Conservation (phyloP, 1,139 yeast genomes). For the Saccharomyces hybrid region DNA sequence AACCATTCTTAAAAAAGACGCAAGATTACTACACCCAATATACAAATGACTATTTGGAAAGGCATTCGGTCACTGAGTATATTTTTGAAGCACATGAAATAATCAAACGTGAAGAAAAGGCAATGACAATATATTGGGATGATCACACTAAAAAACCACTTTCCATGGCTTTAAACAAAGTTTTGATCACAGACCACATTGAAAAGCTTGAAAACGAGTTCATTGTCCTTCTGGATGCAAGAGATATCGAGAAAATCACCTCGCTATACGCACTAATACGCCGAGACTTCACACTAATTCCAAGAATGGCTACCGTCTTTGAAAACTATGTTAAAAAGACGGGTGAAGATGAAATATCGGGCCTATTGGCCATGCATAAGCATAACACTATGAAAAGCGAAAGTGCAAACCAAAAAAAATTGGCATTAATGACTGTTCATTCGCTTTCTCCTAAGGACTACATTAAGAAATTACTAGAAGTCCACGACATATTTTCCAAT, state of each 20-base stretch:
- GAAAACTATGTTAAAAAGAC: slow-evolving; percentile 59
- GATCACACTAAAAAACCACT: slow-evolving; percentile 77
- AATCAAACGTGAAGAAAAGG: slow-evolving; percentile 70
- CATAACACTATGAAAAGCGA: slow-evolving; percentile 13
- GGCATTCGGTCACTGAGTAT: slow-evolving; percentile 83
- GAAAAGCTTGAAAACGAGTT: slow-evolving; percentile 72
- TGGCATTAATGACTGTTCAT: slow-evolving; percentile 13
- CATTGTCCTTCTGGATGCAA: slow-evolving; percentile 60
- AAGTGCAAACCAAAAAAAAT: slow-evolving; percentile 13
- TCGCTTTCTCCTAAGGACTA: slow-evolving; percentile 55
- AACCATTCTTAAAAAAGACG: slow-evolving; percentile 65
- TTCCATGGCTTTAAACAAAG: slow-evolving; percentile 65
- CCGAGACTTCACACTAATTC: slow-evolving; percentile 47
- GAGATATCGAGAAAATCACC: slow-evolving; percentile 67
- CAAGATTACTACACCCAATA: slow-evolving; percentile 65
- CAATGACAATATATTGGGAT: slow-evolving; percentile 74
- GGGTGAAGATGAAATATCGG: slow-evolving; percentile 26
- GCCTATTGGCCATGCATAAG: slow-evolving; percentile 20
- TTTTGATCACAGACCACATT: slow-evolving; percentile 73
- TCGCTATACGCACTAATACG: slow-evolving; percentile 71
- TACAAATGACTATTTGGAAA: slow-evolving; percentile 55
- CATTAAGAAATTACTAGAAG: slow-evolving; percentile 65
- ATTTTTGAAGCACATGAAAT: slow-evolving; percentile 79
- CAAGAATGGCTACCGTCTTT: slow-evolving; percentile 59
- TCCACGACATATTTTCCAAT: slow-evolving; percentile 42